Percentiles rank a stretch among this genome's conserved stretches.
Conservation (phyloP, 495 filamentous ascomycete species). For the Neurospora hispaniola region DNA sequence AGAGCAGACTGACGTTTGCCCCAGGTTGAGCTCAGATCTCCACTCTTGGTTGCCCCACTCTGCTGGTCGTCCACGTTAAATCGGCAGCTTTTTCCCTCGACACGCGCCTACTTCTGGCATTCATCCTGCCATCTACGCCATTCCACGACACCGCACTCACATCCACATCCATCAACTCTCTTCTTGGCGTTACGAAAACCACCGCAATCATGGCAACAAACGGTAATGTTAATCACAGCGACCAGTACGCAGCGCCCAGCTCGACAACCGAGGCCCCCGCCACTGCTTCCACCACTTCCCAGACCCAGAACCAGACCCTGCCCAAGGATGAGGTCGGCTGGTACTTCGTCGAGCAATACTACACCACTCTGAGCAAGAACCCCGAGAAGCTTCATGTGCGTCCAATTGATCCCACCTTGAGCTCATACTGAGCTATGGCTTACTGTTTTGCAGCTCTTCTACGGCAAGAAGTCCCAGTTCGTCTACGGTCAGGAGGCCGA, state of each 20-base stretch:
- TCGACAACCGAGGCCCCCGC: slow-evolving; percentile 14
- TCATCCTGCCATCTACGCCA: slow-evolving; percentile 2
- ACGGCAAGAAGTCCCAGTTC: slow-evolving; percentile 71
- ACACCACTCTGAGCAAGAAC: slow-evolving; percentile 87
- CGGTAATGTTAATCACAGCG: slow-evolving; percentile 30
- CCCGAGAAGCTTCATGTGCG: slow-evolving; percentile 87
- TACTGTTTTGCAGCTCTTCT: slow-evolving; percentile 49
- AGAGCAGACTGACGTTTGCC: background rate
- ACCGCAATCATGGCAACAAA: slow-evolving; percentile 39
- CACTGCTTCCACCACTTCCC: slow-evolving; percentile 7
- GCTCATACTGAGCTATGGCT: slow-evolving; percentile 10
- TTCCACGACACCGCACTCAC: slow-evolving; percentile 5
- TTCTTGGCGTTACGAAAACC: background rate
- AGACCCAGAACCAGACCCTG: slow-evolving; percentile 21
- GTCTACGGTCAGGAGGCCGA: slow-evolving; percentile 82
- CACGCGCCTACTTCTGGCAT: slow-evolving; percentile 10
- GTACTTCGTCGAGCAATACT: slow-evolving; percentile 99
- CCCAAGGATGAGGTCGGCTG: slow-evolving; percentile 88
- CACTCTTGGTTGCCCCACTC: background rate
- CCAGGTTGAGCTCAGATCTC: background rate
- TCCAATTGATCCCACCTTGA: slow-evolving; percentile 8
- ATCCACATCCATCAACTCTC: slow-evolving; percentile 1
- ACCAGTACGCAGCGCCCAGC: slow-evolving; percentile 23
- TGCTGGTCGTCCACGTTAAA: background rate
- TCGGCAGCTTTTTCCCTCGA: slow-evolving; percentile 1